Evolutionary conservation across 306 rosid genomes (phyloP).

Genomic region (Quercus suber): DNA sequence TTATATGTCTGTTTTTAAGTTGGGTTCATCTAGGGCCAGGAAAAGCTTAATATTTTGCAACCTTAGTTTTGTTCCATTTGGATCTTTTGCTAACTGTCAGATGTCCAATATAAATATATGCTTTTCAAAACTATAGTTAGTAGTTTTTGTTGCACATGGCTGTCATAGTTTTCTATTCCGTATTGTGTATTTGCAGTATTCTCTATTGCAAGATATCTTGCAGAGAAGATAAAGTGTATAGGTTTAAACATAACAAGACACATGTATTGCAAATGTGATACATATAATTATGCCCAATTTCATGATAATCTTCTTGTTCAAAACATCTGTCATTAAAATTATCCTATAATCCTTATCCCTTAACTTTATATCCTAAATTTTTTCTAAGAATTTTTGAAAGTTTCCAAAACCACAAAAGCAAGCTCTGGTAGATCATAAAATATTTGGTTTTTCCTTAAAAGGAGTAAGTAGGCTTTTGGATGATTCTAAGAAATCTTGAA

Average conservation of each 20-base stretch:
- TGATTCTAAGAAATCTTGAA: too few relatives aligned
- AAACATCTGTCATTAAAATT: neutral
- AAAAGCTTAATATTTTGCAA: neutral
- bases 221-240: neutral
- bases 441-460: too few relatives aligned
- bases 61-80: neutral
- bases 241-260: neutral
- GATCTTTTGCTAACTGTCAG: neutral
- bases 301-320: neutral
- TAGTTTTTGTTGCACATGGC: neutral
- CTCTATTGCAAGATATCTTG: neutral
- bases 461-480: neutral
- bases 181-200: neutral
- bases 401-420: neutral
- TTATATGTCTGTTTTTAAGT: neutral
- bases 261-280: neutral
- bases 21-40: neutral
- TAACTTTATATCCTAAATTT: neutral
- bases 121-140: neutral
- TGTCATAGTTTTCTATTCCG: neutral
- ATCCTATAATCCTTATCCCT: neutral
- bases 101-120: neutral
- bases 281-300: neutral
- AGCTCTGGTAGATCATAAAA: too few relatives aligned
- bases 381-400: neutral